Base-by-base conservation (phyloP, 169 alveolate species). In the Babesia sp. region DNA sequence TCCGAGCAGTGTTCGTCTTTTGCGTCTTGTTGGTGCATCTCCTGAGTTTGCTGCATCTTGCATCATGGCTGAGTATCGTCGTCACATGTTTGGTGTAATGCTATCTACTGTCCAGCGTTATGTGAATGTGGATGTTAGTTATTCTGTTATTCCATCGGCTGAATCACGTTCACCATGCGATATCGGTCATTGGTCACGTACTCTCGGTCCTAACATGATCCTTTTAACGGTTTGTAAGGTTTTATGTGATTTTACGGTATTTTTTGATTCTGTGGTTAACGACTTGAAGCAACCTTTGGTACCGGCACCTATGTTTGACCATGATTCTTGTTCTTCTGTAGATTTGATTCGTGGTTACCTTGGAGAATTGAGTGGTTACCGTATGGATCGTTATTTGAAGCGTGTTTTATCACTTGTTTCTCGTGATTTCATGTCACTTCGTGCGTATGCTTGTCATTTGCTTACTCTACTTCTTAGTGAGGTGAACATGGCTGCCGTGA, bases 191-290 rank as follows among this genome's bases (percentile, higher is more conserved):
- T 69, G 59, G 57, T 33, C 81, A 7, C 50, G 80, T 33, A n/a
- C 37, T 45, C 24, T 77, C 36, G 71, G 80, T 29, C 60, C 86
- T 8, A 64, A 77, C 29, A 31, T 77, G 73, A 24, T 53, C 6
- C 26, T 77, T 26, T 54, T 77, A 3, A 60, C 53, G 26, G 31
- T 77, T 5, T 77, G 86, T 51, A 77, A 77, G 66, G 44, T 56
- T 36, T 55, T 77, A 28, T 33, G 58, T 2, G 86, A 77, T 28
- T 63, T 50, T 28, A 58, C 54, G 22, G 24, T 58, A 0, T 64
- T 67, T 57, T 46, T 77, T 14, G 56, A 53, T 9, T 48, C 68
- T 2, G 46, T 41, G 33, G 54, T 34, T 18, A 20, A 79, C 5
- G 42, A 24, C 20, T 39, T 74, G 58, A 11, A 20, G 22, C 34